phyloP scores from a whole-genome alignment of 2,329 filamentous ascomycete genomes.

The Lachnellula occidentalis region DNA sequence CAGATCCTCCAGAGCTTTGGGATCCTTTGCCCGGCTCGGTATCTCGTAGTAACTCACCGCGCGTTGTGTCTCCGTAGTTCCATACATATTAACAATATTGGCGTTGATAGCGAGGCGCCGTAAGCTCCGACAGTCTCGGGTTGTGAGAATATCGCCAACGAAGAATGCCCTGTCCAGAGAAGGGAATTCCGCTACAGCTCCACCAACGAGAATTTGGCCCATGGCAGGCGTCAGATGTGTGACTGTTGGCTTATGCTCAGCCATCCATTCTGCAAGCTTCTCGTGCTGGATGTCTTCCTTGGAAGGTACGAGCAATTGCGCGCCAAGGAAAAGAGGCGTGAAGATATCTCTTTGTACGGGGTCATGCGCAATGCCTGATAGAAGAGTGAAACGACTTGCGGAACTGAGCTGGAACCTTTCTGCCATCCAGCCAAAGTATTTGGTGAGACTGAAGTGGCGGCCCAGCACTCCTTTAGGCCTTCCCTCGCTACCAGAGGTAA shows the following conservation, averaged over 20 bases:
- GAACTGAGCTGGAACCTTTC: constrained; percentile 62
- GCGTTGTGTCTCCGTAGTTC: constrained; percentile 79
- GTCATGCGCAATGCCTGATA: constrained; percentile 79
- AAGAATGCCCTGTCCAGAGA: constrained; percentile 77
- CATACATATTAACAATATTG: constrained; percentile 79
- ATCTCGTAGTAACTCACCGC: constrained; percentile 81
- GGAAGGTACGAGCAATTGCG: constrained; percentile 70
- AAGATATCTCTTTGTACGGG: constrained; percentile 73
- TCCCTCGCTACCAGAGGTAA: constrained; percentile 72
- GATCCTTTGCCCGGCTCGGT: constrained; percentile 57
- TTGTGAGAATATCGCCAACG: constrained; percentile 86
- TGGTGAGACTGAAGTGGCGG: constrained; percentile 77
- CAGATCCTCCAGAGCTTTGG: constrained; percentile 57
- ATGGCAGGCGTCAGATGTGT: constrained; percentile 93
- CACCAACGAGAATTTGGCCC: constrained; percentile 90
- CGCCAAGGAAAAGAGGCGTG: constrained; percentile 82
- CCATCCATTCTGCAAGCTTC: constrained; percentile 83
- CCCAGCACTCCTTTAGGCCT: constrained; percentile 82
- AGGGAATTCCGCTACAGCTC: constrained; percentile 71
- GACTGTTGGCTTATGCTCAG: constrained; percentile 65
- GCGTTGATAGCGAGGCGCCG: constrained; percentile 70
- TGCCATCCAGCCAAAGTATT: constrained; percentile 94
- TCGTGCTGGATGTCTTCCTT: constrained; percentile 84
- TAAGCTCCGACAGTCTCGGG: constrained; percentile 71
- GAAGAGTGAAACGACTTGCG: constrained; percentile 70